phyloP scores from a whole-genome alignment of 495 filamentous ascomycete species.

The Tuber indicum region DNA sequence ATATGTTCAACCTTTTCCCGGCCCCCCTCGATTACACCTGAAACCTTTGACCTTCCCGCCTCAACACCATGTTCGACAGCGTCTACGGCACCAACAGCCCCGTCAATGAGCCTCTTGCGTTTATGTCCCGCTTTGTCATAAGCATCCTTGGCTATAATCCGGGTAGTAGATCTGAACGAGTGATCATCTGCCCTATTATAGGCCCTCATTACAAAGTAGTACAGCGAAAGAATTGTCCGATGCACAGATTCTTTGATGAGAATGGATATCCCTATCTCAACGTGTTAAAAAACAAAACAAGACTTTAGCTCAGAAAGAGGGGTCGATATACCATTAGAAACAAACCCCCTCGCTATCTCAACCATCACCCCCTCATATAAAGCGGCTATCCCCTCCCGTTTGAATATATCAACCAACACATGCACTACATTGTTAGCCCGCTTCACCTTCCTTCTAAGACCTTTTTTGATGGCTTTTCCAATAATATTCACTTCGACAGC shows the following conservation, averaged over 20 bases:
- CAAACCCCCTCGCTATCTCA: constrained; percentile 77
- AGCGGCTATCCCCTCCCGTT: constrained; percentile 57
- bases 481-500: constrained; percentile 1
- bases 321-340: constrained; percentile 56
- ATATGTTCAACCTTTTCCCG: constrained; percentile 19
- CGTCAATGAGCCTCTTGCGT: constrained; percentile 30
- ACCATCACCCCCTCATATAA: constrained; percentile 72
- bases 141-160: constrained; percentile 29
- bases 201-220: constrained; percentile 48
- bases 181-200: constrained; percentile 37
- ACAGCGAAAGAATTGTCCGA: constrained; percentile 61
- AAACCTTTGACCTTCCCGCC: constrained; percentile 24
- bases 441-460: constrained; percentile 25
- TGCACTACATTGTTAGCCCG: constrained; percentile 31
- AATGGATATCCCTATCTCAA: constrained; percentile 62
- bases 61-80: constrained; percentile 25
- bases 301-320: constrained; percentile 4
- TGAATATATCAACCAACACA: constrained; percentile 23
- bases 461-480: constrained; percentile 10
- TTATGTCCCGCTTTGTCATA: constrained; percentile 27
- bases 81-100: constrained; percentile 27
- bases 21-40: constrained; percentile 15
- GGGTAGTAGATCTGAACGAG: constrained; percentile 31
- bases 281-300: constrained; percentile 11
- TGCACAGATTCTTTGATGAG: constrained; percentile 78